Evolutionary conservation across 169 alveolate genomes (phyloP).

Genomic region (Miamiensis avidus): DNA sequence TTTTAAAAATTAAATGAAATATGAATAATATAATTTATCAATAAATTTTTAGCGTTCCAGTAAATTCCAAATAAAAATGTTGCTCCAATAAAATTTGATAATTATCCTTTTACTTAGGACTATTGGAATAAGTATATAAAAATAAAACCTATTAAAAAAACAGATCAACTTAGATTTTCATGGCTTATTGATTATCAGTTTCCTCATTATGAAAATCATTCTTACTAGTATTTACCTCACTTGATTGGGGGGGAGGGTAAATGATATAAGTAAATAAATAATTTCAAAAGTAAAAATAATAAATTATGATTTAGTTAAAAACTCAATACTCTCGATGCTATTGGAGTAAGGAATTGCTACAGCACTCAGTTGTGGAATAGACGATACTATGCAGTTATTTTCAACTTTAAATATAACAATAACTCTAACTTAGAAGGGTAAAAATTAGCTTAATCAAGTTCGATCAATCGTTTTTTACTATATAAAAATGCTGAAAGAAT

Average conservation of each 20-base stretch:
- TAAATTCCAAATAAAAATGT: conserved; percentile 41
- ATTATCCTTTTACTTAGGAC: not conserved
- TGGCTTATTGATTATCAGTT: not conserved
- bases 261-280: conserved; percentile 70
- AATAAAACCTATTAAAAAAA: not conserved
- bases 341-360: conserved; percentile 68
- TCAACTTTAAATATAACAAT: conserved; percentile 43
- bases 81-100: not conserved
- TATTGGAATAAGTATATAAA: conserved; percentile 21
- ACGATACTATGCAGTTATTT: conserved; percentile 31
- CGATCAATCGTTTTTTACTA: conserved; percentile 63
- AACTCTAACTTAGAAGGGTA: conserved; percentile 68
- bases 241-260: not conserved
- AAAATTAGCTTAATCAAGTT: conserved; percentile 51
- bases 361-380: conserved; percentile 37
- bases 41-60: conserved; percentile 41
- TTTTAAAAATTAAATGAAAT: conserved; percentile 49
- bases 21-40: conserved; percentile 26
- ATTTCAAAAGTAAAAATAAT: conserved; percentile 47
- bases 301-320: conserved; percentile 76
- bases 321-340: conserved; percentile 67
- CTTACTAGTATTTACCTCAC: not conserved
- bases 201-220: too few relatives aligned
- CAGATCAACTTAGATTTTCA: not conserved
- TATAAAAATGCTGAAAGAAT: conserved; percentile 58